Evolutionary conservation across 805 yeast genomes (phyloP).

Genomic region (Spathaspora sp.): DNA sequence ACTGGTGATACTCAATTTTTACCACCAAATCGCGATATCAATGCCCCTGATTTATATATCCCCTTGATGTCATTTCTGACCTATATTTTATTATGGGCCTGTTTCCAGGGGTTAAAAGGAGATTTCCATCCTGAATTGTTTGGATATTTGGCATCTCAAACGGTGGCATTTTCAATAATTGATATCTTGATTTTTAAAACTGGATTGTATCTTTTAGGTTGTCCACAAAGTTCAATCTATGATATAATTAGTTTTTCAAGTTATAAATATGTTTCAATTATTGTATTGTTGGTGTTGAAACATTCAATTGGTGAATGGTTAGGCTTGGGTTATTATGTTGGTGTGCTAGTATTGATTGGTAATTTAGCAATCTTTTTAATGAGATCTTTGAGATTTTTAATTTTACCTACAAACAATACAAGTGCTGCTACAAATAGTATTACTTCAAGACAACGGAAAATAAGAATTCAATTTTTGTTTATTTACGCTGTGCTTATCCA

Average conservation of each 20-base stretch:
- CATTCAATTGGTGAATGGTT: conserved; percentile 36
- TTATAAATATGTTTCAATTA: conserved; percentile 85
- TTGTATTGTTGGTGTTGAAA: conserved; percentile 52
- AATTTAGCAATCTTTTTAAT: conserved; percentile 58
- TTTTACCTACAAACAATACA: conserved; percentile 47
- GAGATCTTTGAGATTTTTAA: conserved; percentile 66
- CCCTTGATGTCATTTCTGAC: conserved; percentile 93
- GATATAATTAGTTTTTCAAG: conserved; percentile 90
- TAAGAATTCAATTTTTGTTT: conserved; percentile 83
- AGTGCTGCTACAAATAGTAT: conserved; percentile 44
- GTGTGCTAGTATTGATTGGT: conserved; percentile 30
- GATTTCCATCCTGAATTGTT: conserved; percentile 90
- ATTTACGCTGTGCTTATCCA: conserved; percentile 82
- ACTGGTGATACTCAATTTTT: conserved; percentile 41
- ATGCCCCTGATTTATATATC: conserved; percentile 94
- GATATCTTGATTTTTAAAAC: conserved; percentile 75
- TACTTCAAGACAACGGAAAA: conserved; percentile 65
- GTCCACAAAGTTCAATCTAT: conserved; percentile 58
- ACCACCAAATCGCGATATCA: conserved; percentile 80
- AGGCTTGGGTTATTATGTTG: conserved; percentile 29
- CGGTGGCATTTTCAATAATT: conserved; percentile 73
- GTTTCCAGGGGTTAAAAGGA: conserved; percentile 80
- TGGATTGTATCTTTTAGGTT: conserved; percentile 76
- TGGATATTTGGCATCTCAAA: conserved; percentile 82
- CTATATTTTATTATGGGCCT: conserved; percentile 78